Percentiles rank a stretch among this genome's conserved stretches.
Evolutionary conservation across 768 basidiomycete species (phyloP).

Genomic region (Amanita pseudoporphyria): DNA sequence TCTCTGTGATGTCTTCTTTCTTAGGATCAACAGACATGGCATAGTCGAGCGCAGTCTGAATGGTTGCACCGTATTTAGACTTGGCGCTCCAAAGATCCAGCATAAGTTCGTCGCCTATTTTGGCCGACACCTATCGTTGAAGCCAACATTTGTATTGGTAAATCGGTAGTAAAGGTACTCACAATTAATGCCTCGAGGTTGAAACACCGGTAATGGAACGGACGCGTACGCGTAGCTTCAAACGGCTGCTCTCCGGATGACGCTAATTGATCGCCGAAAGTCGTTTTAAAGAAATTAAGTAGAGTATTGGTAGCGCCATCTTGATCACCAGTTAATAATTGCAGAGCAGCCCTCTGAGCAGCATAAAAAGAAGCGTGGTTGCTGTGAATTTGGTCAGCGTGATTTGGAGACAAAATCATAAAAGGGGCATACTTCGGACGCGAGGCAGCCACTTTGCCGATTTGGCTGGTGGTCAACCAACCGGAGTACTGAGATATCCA

Average conservation of each 20-base stretch:
- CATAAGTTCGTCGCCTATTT: slow-evolving; percentile 43
- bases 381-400: slow-evolving; percentile 21
- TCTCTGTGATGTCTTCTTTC: slow-evolving; percentile 29
- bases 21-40: slow-evolving; percentile 36
- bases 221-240: slow-evolving; percentile 50
- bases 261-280: slow-evolving; percentile 43
- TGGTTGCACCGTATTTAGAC: slow-evolving; percentile 41
- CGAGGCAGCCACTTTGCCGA: slow-evolving; percentile 37
- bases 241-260: slow-evolving; percentile 55
- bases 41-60: slow-evolving; percentile 50
- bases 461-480: slow-evolving; percentile 43
- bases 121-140: slow-evolving; percentile 34
- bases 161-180: slow-evolving; percentile 13
- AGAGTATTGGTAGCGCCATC: slow-evolving; percentile 37
- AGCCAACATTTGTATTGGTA: slow-evolving; percentile 11
- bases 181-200: slow-evolving; percentile 65
- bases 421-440: slow-evolving; percentile 37
- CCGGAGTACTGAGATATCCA: slow-evolving; percentile 44
- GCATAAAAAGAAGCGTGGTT: slow-evolving; percentile 62
- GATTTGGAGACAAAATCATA: not conserved
- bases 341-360: slow-evolving; percentile 47
- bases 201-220: slow-evolving; percentile 60
- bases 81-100: slow-evolving; percentile 42
- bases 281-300: slow-evolving; percentile 37
- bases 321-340: slow-evolving; percentile 41